Base-by-base conservation (phyloP, 2,329 filamentous ascomycete species). In the Didymella sp. region DNA sequence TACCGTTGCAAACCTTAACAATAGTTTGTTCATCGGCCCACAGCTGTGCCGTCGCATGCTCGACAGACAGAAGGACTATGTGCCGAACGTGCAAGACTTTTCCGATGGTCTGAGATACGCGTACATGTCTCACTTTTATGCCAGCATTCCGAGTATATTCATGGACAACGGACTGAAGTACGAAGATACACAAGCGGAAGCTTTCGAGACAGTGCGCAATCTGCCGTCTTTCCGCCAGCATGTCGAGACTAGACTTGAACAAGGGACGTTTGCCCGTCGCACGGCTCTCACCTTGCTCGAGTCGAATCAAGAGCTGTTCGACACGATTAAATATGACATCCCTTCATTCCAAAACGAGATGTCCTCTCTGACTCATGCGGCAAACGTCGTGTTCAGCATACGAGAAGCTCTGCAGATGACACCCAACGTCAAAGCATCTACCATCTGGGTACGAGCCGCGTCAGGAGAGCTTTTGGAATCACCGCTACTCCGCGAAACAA, bases 81-180 rank as follows among this genome's bases (percentile, higher is more conserved):
- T 92, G 7, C 88, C 90, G 40, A 91, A 89, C 62, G 86, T 91
- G 15, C 87, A 91, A 54, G 84, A 85, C 8, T 90, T 94, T 69
- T 81, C 88, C 44, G 85, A 85, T 69, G 87, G 88, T 11, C 68
- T 92, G 2, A 72, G 91, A 84, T 95, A 94, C 76, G 86, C 88
- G 1, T 92, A 92, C 70, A 93, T 96, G 90, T 91, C 88, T 55
- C 89, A 92, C 72, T 94, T 91, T 69, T 94, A 91, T 66, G 89
- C 89, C 35, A 94, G 92, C 64, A 85, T 89, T 0, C 79, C 92
- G 3, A 91, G 87, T 59, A 73, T 91, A 4, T 81, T 94, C 30
- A 74, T 87, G 9, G 77, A 77, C 13, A 52, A 79, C 1, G 62
- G 64, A 12, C 43, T 80, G 5, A 40, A 67, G 5, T 63, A 70